These are phyloP conservation scores for Phytopythium aichiense DNA, from an alignment of 352 stramenopile genomes.

Conservation along the genomic window DNA sequence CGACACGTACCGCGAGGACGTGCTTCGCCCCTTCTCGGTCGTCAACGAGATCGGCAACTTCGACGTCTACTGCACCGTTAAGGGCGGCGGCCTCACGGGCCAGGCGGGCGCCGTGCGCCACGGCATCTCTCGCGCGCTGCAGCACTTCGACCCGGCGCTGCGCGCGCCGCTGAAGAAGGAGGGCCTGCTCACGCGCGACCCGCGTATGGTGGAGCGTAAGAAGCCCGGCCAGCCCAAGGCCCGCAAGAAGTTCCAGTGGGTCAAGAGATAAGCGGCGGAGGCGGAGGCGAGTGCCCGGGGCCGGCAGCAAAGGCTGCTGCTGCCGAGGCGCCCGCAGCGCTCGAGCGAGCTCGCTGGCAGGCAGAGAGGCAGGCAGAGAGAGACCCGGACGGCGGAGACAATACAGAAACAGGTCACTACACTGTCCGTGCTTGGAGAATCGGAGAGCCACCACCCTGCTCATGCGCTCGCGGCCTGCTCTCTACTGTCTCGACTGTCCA, in stretches of 20 bases:
- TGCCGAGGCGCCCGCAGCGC: neutral
- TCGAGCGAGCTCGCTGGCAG: neutral
- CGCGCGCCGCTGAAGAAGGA: slow-evolving; percentile 91
- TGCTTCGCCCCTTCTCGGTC: slow-evolving; percentile 79
- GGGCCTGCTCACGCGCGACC: slow-evolving; percentile 93
- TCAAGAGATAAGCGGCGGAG: slow-evolving; percentile 90
- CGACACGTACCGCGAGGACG: slow-evolving; percentile 86
- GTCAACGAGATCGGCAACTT: slow-evolving; percentile 79
- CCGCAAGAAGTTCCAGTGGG: slow-evolving; percentile 97
- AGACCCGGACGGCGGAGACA: neutral
- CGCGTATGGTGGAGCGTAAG: slow-evolving; percentile 96
- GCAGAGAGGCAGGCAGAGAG: neutral
- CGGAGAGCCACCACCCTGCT: too few species aligned
- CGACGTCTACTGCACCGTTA: slow-evolving; percentile 90
- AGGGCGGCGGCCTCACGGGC: slow-evolving; percentile 91
- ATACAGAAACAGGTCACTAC: slow-evolving; percentile 1
- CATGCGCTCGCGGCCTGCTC: too few species aligned
- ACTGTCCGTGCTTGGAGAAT: too few species aligned
- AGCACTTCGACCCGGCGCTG: slow-evolving; percentile 92
- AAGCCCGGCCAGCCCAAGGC: slow-evolving; percentile 95
- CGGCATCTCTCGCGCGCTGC: slow-evolving; percentile 90
- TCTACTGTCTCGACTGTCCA: too few species aligned
- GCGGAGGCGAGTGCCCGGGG: slow-evolving; percentile 3
- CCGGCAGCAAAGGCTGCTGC: too few species aligned
- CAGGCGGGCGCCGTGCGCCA: slow-evolving; percentile 93